phyloP scores from a whole-genome alignment of 2,329 filamentous ascomycete genomes.

The Catunica adiposa region DNA sequence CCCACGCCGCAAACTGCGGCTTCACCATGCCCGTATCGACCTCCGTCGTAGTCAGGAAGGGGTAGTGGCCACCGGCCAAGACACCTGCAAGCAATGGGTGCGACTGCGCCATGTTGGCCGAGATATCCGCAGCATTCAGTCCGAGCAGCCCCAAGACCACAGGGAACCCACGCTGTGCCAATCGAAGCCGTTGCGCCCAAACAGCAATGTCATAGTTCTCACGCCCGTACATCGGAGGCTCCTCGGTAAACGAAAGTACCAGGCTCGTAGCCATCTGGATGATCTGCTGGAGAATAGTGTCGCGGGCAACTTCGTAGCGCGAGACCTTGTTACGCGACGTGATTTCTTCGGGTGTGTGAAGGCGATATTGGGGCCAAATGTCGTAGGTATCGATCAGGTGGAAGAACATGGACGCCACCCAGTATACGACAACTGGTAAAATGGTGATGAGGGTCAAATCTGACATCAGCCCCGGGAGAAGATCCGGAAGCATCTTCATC shows the following conservation, averaged over 20 bases:
- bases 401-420: slow-evolving; percentile 70
- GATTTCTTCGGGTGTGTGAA: slow-evolving; percentile 90
- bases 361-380: slow-evolving; percentile 73
- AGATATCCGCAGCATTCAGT: slow-evolving; percentile 57
- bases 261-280: slow-evolving; percentile 65
- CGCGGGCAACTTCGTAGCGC: slow-evolving; percentile 69
- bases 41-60: slow-evolving; percentile 47
- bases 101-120: slow-evolving; percentile 54
- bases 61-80: slow-evolving; percentile 67
- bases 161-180: slow-evolving; percentile 66
- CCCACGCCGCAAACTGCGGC: slow-evolving; percentile 71
- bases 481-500: slow-evolving; percentile 49
- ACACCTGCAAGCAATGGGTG: slow-evolving; percentile 61
- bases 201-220: slow-evolving; percentile 76
- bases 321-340: slow-evolving; percentile 72
- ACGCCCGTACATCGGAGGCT: slow-evolving; percentile 55
- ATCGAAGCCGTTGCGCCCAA: slow-evolving; percentile 69
- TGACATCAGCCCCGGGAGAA: slow-evolving; percentile 54
- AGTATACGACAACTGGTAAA: slow-evolving; percentile 71
- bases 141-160: slow-evolving; percentile 53
- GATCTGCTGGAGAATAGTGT: slow-evolving; percentile 81
- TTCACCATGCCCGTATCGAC: slow-evolving; percentile 36
- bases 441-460: slow-evolving; percentile 67
- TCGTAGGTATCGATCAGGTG: slow-evolving; percentile 76
- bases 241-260: slow-evolving; percentile 54